phyloP scores from a whole-genome alignment of 2,329 filamentous ascomycete genomes.

The Calonectria ilicicola region DNA sequence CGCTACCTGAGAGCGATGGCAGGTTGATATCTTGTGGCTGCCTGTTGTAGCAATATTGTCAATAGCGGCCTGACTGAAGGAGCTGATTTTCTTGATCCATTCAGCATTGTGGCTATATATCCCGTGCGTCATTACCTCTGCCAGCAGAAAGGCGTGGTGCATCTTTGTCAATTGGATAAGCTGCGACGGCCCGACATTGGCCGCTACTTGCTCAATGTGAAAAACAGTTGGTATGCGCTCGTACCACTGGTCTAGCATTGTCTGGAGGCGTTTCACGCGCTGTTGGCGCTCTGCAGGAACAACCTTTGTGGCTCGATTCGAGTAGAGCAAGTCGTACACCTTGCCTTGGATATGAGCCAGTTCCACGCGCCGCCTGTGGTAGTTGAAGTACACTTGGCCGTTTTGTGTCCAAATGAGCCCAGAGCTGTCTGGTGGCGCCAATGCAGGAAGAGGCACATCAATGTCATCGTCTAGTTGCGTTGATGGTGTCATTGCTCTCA shows the following conservation, averaged over 20 bases:
- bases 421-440: slow-evolving; percentile 44
- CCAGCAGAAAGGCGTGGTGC: slow-evolving; percentile 51
- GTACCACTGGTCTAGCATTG: slow-evolving; percentile 53
- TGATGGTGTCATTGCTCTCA: slow-evolving; percentile 52
- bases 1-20: slow-evolving; percentile 19
- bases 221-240: slow-evolving; percentile 48
- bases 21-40: background rate
- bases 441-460: slow-evolving; percentile 52
- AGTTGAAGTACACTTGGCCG: slow-evolving; percentile 49
- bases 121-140: slow-evolving; percentile 52
- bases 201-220: slow-evolving; percentile 48
- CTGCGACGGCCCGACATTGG: slow-evolving; percentile 43
- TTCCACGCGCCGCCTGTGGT: slow-evolving; percentile 53
- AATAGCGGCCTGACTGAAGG: slow-evolving; percentile 42
- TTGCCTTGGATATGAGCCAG: slow-evolving; percentile 55
- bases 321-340: slow-evolving; percentile 55
- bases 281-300: slow-evolving; percentile 46
- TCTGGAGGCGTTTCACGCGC: slow-evolving; percentile 43
- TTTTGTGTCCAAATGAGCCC: slow-evolving; percentile 51
- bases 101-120: slow-evolving; percentile 52
- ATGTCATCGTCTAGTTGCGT: slow-evolving; percentile 54
- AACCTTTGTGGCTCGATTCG: slow-evolving; percentile 42
- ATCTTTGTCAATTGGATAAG: slow-evolving; percentile 52
- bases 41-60: slow-evolving; percentile 20
- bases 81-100: slow-evolving; percentile 50